Evolutionary conservation across 805 yeast genomes (phyloP).

Genomic region (Wickerhamiella spandovensis): DNA sequence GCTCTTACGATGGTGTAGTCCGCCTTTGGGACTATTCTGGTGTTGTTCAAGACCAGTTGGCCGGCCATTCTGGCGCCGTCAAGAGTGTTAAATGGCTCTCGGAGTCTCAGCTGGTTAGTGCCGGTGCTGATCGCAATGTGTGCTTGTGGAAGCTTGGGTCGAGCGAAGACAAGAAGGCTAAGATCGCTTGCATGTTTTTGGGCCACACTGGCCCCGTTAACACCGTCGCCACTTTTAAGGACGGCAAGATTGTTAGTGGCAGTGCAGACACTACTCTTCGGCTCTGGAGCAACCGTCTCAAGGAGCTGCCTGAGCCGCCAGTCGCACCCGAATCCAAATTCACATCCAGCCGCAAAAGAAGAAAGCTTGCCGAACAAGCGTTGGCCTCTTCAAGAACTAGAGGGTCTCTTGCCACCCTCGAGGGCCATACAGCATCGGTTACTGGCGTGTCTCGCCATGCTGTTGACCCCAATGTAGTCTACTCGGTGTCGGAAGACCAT

Average conservation of each 20-base stretch:
- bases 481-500: constrained; percentile 93
- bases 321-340: constrained; percentile 28
- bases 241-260: constrained; percentile 57
- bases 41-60: constrained; percentile 59
- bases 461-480: constrained; percentile 66
- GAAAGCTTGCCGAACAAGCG: constrained; percentile 67
- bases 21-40: constrained; percentile 81
- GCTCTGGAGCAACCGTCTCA: constrained; percentile 77
- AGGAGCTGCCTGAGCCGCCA: constrained; percentile 56
- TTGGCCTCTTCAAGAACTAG: constrained; percentile 57
- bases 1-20: constrained; percentile 90
- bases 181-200: constrained; percentile 70
- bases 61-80: constrained; percentile 82
- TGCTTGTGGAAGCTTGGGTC: constrained; percentile 72
- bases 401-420: constrained; percentile 66
- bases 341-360: constrained; percentile 76
- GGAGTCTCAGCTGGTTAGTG: constrained; percentile 63
- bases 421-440: constrained; percentile 77
- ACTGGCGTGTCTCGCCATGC: constrained; percentile 68
- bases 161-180: constrained; percentile 33
- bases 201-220: constrained; percentile 89
- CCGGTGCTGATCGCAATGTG: constrained; percentile 78
- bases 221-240: constrained; percentile 34
- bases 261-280: constrained; percentile 71
- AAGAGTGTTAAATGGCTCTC: constrained; percentile 71